These are phyloP conservation scores for Aureobasidium musti DNA, from an alignment of 2,329 filamentous ascomycete species.

Conservation along the genomic window DNA sequence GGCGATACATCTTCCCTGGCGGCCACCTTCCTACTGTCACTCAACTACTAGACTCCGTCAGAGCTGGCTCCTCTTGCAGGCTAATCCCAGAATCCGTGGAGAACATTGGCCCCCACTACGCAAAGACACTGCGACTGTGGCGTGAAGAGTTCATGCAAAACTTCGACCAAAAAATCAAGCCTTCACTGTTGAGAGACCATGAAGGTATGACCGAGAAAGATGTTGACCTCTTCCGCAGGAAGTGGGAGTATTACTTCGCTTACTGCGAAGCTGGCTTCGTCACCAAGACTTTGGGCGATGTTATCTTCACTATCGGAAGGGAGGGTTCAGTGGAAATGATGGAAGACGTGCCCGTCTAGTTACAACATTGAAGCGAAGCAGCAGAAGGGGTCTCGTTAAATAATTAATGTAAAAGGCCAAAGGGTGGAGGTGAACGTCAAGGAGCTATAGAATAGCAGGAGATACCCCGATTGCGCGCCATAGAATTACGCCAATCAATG, in stretches of 20 bases:
- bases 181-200: constrained; percentile 62
- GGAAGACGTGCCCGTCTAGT: constrained; percentile 61
- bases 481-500: constrained; percentile 11
- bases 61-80: constrained; percentile 60
- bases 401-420: not conserved
- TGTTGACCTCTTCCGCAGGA: constrained; percentile 66
- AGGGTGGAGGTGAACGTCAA: no score
- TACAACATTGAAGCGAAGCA: not conserved
- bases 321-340: constrained; percentile 68
- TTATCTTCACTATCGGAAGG: constrained; percentile 68
- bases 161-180: constrained; percentile 62
- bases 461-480: constrained; percentile 20
- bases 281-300: constrained; percentile 71
- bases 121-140: constrained; percentile 69
- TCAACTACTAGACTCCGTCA: constrained; percentile 66
- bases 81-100: constrained; percentile 68
- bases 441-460: not conserved
- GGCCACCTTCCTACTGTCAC: constrained; percentile 68
- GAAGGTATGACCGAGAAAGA: constrained; percentile 60
- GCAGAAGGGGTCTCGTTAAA: not conserved
- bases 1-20: constrained; percentile 77
- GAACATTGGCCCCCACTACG: constrained; percentile 74
- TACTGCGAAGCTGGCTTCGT: constrained; percentile 74
- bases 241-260: constrained; percentile 77
- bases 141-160: constrained; percentile 64